Evolutionary conservation across 108 stramenopile genomes (phyloP).

Genomic region (Pseudonitzschia multistriata): DNA sequence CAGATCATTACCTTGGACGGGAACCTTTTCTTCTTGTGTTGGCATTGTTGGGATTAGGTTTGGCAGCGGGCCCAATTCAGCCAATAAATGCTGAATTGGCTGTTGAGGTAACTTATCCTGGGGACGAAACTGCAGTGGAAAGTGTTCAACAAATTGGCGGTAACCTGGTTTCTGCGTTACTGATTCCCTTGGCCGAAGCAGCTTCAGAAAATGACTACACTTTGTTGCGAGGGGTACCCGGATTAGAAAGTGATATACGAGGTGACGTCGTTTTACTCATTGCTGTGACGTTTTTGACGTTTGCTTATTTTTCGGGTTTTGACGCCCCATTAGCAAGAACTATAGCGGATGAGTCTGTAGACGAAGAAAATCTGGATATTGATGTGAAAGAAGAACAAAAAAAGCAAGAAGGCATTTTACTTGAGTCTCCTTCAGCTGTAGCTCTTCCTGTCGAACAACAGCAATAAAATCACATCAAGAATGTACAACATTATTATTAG

Average conservation of each 20-base stretch:
- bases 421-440: background rate
- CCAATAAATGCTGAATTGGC: slow-evolving; percentile 80
- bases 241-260: slow-evolving; percentile 53
- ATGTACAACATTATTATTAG: too few species aligned
- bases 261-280: slow-evolving; percentile 62
- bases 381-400: background rate
- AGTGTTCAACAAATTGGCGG: slow-evolving; percentile 71
- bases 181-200: slow-evolving; percentile 58
- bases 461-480: too few species aligned
- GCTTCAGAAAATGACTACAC: slow-evolving; percentile 46
- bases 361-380: background rate
- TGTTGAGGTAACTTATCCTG: slow-evolving; percentile 74
- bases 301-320: slow-evolving; percentile 48
- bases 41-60: slow-evolving; percentile 54
- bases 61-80: slow-evolving; percentile 68
- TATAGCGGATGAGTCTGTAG: slow-evolving; percentile 39
- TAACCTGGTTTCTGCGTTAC: slow-evolving; percentile 59
- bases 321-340: slow-evolving; percentile 55
- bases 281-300: slow-evolving; percentile 35
- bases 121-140: slow-evolving; percentile 77
- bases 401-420: slow-evolving; percentile 1
- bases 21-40: slow-evolving; percentile 52
- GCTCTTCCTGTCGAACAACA: background rate
- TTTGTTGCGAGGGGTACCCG: slow-evolving; percentile 36
- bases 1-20: slow-evolving; percentile 55